These are phyloP conservation scores for Aciculosporium take DNA, from an alignment of 2,329 filamentous ascomycete genomes.

Conservation along the genomic window DNA sequence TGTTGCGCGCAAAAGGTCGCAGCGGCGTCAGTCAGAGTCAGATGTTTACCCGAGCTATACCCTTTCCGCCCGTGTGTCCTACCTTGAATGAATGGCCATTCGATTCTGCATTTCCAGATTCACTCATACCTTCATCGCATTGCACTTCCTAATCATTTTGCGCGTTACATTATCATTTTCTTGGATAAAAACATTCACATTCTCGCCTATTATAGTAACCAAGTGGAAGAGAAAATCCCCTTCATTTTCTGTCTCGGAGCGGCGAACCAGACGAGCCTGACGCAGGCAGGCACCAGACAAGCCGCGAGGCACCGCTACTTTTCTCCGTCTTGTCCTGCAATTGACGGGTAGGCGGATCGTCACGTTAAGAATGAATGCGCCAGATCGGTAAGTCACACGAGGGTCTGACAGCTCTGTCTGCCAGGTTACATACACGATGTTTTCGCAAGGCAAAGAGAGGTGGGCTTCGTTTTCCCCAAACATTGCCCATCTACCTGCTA, in stretches of 20 bases:
- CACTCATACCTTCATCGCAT: not conserved
- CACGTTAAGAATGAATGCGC: constrained; percentile 36
- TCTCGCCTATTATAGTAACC: not conserved
- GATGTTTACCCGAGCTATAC: constrained; percentile 19
- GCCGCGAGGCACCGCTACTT: not conserved
- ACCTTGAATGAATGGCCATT: not conserved
- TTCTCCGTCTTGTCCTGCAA: not conserved
- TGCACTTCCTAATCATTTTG: not conserved
- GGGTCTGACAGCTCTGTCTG: not conserved
- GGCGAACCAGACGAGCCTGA: not conserved
- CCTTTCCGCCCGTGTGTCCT: constrained; percentile 9
- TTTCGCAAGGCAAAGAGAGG: not conserved
- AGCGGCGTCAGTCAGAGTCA: too few relatives aligned
- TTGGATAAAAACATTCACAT: constrained; percentile 1
- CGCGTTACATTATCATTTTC: not conserved
- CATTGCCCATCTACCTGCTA: too few relatives aligned
- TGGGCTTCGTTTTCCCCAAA: not conserved
- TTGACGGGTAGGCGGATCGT: not conserved
- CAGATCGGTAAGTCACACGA: constrained; percentile 32
- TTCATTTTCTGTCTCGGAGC: not conserved
- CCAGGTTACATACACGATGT: not conserved
- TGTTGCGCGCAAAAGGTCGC: too few relatives aligned
- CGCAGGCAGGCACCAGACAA: not conserved
- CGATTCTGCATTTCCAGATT: not conserved
- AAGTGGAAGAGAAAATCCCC: too few relatives aligned